These are phyloP conservation scores for Claviceps spartinae DNA, from an alignment of 2,329 filamentous ascomycete species.

Conservation along the genomic window DNA sequence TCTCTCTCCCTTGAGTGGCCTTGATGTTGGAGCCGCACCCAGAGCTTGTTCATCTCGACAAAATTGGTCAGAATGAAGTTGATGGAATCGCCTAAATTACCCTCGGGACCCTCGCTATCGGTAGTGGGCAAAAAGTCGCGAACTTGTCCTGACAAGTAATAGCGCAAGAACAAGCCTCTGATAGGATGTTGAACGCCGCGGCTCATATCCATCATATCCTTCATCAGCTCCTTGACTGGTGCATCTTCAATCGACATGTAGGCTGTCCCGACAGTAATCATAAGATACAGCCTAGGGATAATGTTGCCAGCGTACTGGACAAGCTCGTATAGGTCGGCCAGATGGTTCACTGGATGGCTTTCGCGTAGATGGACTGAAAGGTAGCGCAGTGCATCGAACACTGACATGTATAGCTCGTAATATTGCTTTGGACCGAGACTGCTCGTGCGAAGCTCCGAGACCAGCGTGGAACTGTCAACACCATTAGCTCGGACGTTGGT, in stretches of 20 bases:
- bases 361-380: constrained; percentile 93
- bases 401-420: constrained; percentile 98
- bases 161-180: constrained; percentile 84
- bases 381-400: constrained; percentile 94
- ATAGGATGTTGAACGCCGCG: constrained; percentile 94
- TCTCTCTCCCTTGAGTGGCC: constrained; percentile 92
- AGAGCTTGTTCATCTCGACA: constrained; percentile 99
- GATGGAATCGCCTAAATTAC: constrained; percentile 92
- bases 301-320: constrained; percentile 98
- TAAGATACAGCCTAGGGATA: constrained; percentile 87
- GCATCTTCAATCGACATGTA: constrained; percentile 99
- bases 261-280: constrained; percentile 97
- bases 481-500: constrained; percentile 4
- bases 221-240: constrained; percentile 99
- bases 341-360: constrained; percentile 93
- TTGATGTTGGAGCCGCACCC: constrained; percentile 94
- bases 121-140: constrained; percentile 75
- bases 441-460: constrained; percentile 95
- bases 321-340: constrained; percentile 93
- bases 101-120: constrained; percentile 79
- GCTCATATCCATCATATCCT: constrained; percentile 99
- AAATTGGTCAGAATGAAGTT: constrained; percentile 98
- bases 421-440: constrained; percentile 98
- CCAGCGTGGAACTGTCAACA: constrained; percentile 69
- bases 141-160: constrained; percentile 91